phyloP scores from a whole-genome alignment of 2,329 filamentous ascomycete genomes.

The Rugonectria rugulosa region DNA sequence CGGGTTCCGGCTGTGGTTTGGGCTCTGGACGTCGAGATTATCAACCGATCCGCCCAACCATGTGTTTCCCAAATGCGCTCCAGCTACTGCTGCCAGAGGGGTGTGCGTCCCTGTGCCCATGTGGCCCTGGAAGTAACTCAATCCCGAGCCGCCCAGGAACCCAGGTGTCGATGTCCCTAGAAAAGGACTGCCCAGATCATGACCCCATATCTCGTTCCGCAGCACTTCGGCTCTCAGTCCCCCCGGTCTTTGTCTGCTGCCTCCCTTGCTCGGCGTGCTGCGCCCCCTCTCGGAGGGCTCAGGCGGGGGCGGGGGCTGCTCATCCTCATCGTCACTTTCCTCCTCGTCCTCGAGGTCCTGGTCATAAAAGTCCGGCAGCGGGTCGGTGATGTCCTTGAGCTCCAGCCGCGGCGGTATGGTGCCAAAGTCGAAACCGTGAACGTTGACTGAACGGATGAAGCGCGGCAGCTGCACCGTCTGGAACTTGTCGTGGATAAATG shows the following conservation, averaged over 20 bases:
- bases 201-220: slow-evolving; percentile 41
- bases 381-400: slow-evolving; percentile 96
- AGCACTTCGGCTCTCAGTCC: slow-evolving; percentile 44
- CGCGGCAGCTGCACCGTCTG: slow-evolving; percentile 89
- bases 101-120: slow-evolving; percentile 80
- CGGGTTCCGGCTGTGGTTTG: slow-evolving; percentile 51
- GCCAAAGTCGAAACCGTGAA: slow-evolving; percentile 94
- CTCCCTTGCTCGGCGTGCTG: slow-evolving; percentile 5
- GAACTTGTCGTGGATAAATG: slow-evolving; percentile 95
- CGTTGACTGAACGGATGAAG: slow-evolving; percentile 95
- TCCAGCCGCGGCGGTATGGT: slow-evolving; percentile 82
- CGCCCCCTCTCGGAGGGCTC: slow-evolving; percentile 28
- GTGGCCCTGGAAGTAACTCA: slow-evolving; percentile 85
- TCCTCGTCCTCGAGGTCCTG: slow-evolving; percentile 66
- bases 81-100: slow-evolving; percentile 80
- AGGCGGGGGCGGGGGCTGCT: slow-evolving; percentile 28
- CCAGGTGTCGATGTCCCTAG: slow-evolving; percentile 67
- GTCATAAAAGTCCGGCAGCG: slow-evolving; percentile 95
- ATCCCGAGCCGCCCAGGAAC: slow-evolving; percentile 75
- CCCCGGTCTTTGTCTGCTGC: slow-evolving; percentile 36
- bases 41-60: slow-evolving; percentile 43
- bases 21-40: slow-evolving; percentile 29
- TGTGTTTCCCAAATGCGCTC: slow-evolving; percentile 58
- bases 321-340: slow-evolving; percentile 53
- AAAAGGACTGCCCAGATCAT: slow-evolving; percentile 63